Conservation (phyloP, 257 asterid genomes). For the Linaria vulgaris region DNA sequence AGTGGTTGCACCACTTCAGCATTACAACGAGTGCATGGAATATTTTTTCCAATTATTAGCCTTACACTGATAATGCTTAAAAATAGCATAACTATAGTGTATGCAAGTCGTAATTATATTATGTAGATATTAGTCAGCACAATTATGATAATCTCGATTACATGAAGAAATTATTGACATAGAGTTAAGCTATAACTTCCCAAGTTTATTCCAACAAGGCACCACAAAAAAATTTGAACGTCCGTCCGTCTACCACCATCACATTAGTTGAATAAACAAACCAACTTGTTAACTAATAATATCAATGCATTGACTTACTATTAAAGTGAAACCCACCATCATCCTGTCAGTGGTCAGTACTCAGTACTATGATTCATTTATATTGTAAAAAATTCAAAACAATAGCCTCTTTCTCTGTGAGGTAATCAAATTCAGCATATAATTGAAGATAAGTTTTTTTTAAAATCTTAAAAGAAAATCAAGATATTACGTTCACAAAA, state of each 20-base stretch:
- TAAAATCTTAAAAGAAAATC: too few relatives aligned
- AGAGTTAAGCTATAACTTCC: neutral
- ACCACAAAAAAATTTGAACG: too few relatives aligned
- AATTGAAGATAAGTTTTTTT: too few relatives aligned
- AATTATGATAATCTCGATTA: slow-evolving; percentile 15
- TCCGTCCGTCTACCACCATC: slow-evolving; percentile 4
- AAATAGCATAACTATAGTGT: neutral
- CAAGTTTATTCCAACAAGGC: slow-evolving; percentile 18
- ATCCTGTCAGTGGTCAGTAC: neutral
- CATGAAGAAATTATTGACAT: slow-evolving; percentile 1
- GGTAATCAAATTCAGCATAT: too few relatives aligned
- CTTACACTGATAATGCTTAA: neutral
- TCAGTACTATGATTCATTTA: neutral
- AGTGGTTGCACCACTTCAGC: too few relatives aligned
- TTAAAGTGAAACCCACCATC: neutral
- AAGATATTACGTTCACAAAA: too few relatives aligned
- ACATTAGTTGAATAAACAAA: neutral
- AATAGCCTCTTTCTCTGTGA: too few relatives aligned
- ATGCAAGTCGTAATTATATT: neutral
- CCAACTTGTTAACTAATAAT: neutral
- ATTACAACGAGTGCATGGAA: too few relatives aligned
- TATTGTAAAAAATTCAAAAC: too few relatives aligned
- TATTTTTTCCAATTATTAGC: too few relatives aligned
- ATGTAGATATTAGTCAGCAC: neutral
- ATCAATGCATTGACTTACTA: slow-evolving; percentile 1